Base-by-base conservation (phyloP, 495 filamentous ascomycete genomes). In the Hypoxylon subgilvum region DNA sequence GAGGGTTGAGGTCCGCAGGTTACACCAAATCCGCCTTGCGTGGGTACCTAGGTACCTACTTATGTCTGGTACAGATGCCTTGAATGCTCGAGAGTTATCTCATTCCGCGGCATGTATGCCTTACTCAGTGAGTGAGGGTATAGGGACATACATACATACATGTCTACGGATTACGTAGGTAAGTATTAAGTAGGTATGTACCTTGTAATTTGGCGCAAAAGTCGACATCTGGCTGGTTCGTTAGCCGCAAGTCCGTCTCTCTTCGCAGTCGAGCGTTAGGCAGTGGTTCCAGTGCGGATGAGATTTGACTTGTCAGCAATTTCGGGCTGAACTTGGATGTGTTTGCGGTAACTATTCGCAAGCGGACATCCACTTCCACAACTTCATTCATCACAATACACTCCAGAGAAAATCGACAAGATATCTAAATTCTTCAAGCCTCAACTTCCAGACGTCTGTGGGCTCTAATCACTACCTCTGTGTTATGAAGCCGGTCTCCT, bases 181-280 rank as follows among this genome's bases (percentile, higher is more conserved):
- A 10, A 30, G 10, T 30, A 30, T 30, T 30, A 5, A 30, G 27
- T 30, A 30, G 27, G 27, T 10, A 10, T 40, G 3, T 21, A 8
- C 14, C 1, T 7, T 18, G 12, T 13, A 34, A n/a, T n/a, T n/a
- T 12, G 31, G 31, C 31, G 31, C 31, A 34, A 34, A 34, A 12
- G 3, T 34, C 13, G 14, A n/a, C 34, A 42, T 38, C 42, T 48
- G 36, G 28, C 47, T 53, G 52, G 53, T 38, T 27, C 36, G 40
- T 53, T 63, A 63, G 60, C 53, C 60, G 60, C 60, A 44, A 23
- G 10, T 39, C 28, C 17, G 27, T 32, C 23, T 31, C 31, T 52
- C 13, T 36, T 40, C 35, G 19, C 21, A 27, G 25, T 19, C 32
- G 7, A 40, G 51, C 58, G 58, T 56, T 27, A 47, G 52, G 45